These are phyloP conservation scores for Colletotrichum sp. DNA, from an alignment of 2,329 filamentous ascomycete genomes.

Conservation along the genomic window DNA sequence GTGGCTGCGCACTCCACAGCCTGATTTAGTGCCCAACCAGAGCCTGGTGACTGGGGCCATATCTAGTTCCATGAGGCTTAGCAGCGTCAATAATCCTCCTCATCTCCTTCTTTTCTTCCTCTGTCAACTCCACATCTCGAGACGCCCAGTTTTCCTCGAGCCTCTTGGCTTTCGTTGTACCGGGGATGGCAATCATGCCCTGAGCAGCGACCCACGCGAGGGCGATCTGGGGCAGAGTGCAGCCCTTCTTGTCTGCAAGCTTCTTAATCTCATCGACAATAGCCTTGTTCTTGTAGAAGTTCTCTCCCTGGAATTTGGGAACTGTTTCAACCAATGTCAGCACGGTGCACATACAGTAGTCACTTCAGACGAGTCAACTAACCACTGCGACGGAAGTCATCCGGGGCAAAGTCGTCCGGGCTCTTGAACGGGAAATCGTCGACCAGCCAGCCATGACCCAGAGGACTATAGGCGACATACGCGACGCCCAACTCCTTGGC, in stretches of 20 bases:
- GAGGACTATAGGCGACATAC: slow-evolving; percentile 50
- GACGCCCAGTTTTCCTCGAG: slow-evolving; percentile 45
- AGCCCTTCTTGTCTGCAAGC: slow-evolving; percentile 37
- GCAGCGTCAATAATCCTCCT: slow-evolving; percentile 38
- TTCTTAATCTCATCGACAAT: slow-evolving; percentile 47
- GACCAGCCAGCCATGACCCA: slow-evolving; percentile 52
- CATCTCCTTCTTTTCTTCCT: slow-evolving; percentile 43
- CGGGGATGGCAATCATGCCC: slow-evolving; percentile 49
- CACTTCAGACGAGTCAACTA: slow-evolving; percentile 17
- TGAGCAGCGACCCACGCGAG: slow-evolving; percentile 44
- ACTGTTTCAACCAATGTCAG: slow-evolving; percentile 26
- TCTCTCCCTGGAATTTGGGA: slow-evolving; percentile 45
- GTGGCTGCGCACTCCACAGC: neutral
- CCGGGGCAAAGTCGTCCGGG: slow-evolving; percentile 48
- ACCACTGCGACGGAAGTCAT: slow-evolving; percentile 45
- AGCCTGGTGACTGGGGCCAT: slow-evolving; percentile 21
- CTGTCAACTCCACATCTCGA: slow-evolving; percentile 36
- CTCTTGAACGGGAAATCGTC: slow-evolving; percentile 45
- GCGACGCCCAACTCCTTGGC: slow-evolving; percentile 44
- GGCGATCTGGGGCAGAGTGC: slow-evolving; percentile 38
- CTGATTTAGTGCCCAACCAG: slow-evolving; percentile 14
- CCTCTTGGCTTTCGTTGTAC: slow-evolving; percentile 43
- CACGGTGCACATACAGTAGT: neutral
- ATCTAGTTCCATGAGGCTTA: slow-evolving; percentile 41
- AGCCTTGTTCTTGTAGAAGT: slow-evolving; percentile 46